These are phyloP conservation scores for Chaetomium sp. DNA, from an alignment of 2,329 filamentous ascomycete genomes.

Conservation along the genomic window DNA sequence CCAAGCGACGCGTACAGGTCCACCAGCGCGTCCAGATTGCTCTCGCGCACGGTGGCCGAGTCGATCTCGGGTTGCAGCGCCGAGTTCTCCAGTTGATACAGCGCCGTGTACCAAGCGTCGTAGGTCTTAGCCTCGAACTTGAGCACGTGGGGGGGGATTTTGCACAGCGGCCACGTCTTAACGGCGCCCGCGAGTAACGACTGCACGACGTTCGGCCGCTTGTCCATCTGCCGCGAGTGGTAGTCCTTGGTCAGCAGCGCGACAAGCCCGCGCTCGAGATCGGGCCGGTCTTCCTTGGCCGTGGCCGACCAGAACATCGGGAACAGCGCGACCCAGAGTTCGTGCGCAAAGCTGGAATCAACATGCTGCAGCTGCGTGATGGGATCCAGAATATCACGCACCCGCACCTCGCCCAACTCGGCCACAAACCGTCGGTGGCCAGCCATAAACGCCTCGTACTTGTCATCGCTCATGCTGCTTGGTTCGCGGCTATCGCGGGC, in stretches of 20 bases:
- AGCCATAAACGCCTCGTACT: slow-evolving; percentile 71
- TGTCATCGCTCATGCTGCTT: slow-evolving; percentile 70
- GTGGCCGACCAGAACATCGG: slow-evolving; percentile 90
- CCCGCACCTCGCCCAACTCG: slow-evolving; percentile 78
- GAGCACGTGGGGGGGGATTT: slow-evolving; percentile 89
- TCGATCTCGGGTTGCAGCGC: slow-evolving; percentile 80
- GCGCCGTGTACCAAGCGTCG: slow-evolving; percentile 93
- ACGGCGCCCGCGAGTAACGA: slow-evolving; percentile 84
- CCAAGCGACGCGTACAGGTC: slow-evolving; percentile 86
- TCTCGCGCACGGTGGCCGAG: slow-evolving; percentile 78
- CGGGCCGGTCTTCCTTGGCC: slow-evolving; percentile 77
- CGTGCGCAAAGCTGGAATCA: slow-evolving; percentile 72
- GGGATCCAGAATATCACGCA: slow-evolving; percentile 83
- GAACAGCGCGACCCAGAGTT: slow-evolving; percentile 87
- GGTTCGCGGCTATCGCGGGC: slow-evolving; percentile 59
- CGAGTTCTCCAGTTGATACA: slow-evolving; percentile 82
- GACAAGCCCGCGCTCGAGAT: slow-evolving; percentile 89
- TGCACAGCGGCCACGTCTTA: slow-evolving; percentile 77
- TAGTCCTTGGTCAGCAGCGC: slow-evolving; percentile 88
- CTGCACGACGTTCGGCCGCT: slow-evolving; percentile 90
- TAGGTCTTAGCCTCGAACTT: slow-evolving; percentile 93
- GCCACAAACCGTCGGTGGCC: slow-evolving; percentile 76
- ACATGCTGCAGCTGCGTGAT: slow-evolving; percentile 88
- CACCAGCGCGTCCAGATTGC: slow-evolving; percentile 90
- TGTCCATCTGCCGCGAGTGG: slow-evolving; percentile 88